Percentiles rank a stretch among this genome's conserved stretches.
Evolutionary conservation across 1,139 yeast species (phyloP).

Genomic region (Candida sojae): DNA sequence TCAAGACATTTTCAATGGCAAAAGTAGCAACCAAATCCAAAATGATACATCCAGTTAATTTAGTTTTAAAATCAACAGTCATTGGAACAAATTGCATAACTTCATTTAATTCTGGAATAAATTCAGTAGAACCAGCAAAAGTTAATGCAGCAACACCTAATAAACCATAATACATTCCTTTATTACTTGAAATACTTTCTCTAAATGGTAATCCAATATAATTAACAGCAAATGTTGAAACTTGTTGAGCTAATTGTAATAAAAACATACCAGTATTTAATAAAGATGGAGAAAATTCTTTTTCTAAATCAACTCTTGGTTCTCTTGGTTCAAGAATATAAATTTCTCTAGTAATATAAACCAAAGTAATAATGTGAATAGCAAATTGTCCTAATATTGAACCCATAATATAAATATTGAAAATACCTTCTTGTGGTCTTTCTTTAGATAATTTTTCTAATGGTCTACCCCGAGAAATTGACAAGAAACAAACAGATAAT

Average conservation of each 20-base stretch:
- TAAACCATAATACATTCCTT: constrained; percentile 96
- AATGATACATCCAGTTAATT: constrained; percentile 71
- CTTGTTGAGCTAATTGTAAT: constrained; percentile 93
- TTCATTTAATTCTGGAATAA: constrained; percentile 90
- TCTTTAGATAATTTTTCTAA: constrained; percentile 85
- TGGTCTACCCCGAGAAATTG: constrained; percentile 93
- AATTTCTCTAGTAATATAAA: constrained; percentile 81
- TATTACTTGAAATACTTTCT: constrained; percentile 85
- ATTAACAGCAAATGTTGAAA: constrained; percentile 96
- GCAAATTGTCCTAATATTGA: constrained; percentile 96
- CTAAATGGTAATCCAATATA: constrained; percentile 98
- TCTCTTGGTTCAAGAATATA: constrained; percentile 90
- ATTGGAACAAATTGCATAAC: constrained; percentile 91
- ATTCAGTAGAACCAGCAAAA: constrained; percentile 89
- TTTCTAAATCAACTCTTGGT: constrained; percentile 85
- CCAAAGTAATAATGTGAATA: constrained; percentile 78
- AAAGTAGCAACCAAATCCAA: constrained; percentile 78
- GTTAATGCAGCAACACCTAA: constrained; percentile 90
- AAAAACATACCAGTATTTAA: constrained; percentile 95
- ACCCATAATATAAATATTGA: constrained; percentile 94
- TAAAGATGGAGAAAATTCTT: constrained; percentile 83
- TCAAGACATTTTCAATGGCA: constrained; percentile 78
- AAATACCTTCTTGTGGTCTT: constrained; percentile 98
- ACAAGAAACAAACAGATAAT: constrained; percentile 90
- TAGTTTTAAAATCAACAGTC: constrained; percentile 70